Evolutionary conservation across 2,329 filamentous ascomycete genomes (phyloP).

Genomic region (Pseudopithomyces chartarum): DNA sequence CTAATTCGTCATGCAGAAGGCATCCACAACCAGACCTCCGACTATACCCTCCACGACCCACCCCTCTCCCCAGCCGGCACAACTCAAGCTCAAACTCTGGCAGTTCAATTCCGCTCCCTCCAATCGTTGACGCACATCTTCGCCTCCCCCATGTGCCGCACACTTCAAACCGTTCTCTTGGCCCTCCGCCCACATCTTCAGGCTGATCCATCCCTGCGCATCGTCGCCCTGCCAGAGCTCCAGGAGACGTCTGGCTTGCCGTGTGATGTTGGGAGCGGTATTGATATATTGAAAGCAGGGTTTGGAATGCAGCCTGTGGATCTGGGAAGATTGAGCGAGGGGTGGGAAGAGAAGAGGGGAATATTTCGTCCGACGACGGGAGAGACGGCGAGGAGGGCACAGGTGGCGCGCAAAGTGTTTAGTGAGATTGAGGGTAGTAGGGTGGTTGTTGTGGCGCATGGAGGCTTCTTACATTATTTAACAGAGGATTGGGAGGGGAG

Average conservation of each 20-base stretch:
- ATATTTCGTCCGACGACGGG: slow-evolving; percentile 42
- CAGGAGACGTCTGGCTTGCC: slow-evolving; percentile 77
- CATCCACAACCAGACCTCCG: slow-evolving; percentile 77
- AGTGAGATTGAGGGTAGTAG: slow-evolving; percentile 40
- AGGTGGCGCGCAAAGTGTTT: slow-evolving; percentile 13
- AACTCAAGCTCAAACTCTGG: slow-evolving; percentile 71
- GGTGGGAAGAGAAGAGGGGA: slow-evolving; percentile 58
- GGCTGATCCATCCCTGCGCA: slow-evolving; percentile 42
- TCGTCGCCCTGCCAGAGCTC: slow-evolving; percentile 70
- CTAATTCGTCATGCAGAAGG: slow-evolving; percentile 73
- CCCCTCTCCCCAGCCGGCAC: slow-evolving; percentile 73
- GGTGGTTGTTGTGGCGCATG: slow-evolving; percentile 78
- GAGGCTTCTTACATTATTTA: slow-evolving; percentile 79
- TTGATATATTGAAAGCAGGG: slow-evolving; percentile 58
- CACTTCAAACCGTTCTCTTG: slow-evolving; percentile 73
- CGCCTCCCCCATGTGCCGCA: slow-evolving; percentile 77
- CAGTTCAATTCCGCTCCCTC: slow-evolving; percentile 29
- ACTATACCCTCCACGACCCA: slow-evolving; percentile 75
- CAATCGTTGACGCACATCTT: slow-evolving; percentile 66
- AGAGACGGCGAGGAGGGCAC: slow-evolving; percentile 26
- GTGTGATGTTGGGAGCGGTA: slow-evolving; percentile 68
- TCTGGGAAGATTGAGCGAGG: slow-evolving; percentile 61
- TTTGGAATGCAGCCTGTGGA: slow-evolving; percentile 68
- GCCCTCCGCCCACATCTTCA: slow-evolving; percentile 61
- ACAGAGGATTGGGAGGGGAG: slow-evolving; percentile 69